These are phyloP conservation scores for Dispira parvispora DNA, from an alignment of 192 early-diverging fungal species.

Conservation along the genomic window DNA sequence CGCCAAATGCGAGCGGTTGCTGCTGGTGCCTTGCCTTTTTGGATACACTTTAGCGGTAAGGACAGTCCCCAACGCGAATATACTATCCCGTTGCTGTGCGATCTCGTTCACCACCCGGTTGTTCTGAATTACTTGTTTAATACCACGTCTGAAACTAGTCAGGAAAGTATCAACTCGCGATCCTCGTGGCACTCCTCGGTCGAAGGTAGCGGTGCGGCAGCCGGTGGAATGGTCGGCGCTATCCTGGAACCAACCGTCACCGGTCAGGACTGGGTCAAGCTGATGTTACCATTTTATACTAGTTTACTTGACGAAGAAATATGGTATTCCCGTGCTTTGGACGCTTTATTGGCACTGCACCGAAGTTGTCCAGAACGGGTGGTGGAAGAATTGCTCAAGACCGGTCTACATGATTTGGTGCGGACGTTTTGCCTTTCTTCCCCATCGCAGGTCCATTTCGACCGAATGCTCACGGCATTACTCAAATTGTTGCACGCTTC, in stretches of 20 bases:
- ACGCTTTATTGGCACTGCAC: too few relatives aligned
- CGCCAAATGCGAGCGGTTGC: neutral
- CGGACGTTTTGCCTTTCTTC: neutral
- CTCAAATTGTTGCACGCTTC: neutral
- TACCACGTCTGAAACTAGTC: neutral
- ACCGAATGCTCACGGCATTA: neutral
- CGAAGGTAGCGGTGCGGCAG: neutral
- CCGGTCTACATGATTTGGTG: neutral
- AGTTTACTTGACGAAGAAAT: too few relatives aligned
- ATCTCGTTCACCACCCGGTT: neutral
- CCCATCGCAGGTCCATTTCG: neutral
- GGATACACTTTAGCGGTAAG: neutral
- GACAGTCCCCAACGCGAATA: neutral
- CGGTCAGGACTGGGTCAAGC: too few relatives aligned
- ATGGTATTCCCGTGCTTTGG: too few relatives aligned
- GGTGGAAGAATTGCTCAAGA: neutral
- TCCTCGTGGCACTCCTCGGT: neutral
- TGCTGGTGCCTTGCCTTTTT: neutral
- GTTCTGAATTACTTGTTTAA: neutral
- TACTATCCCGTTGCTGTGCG: constrained; percentile 4
- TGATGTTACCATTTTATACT: too few relatives aligned
- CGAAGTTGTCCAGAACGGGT: neutral
- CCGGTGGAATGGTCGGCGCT: neutral
- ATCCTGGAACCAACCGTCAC: neutral
- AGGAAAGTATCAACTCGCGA: neutral